These are phyloP conservation scores for Intubia oerlemansii DNA, from an alignment of 2,329 filamentous ascomycete genomes.

Conservation along the genomic window DNA sequence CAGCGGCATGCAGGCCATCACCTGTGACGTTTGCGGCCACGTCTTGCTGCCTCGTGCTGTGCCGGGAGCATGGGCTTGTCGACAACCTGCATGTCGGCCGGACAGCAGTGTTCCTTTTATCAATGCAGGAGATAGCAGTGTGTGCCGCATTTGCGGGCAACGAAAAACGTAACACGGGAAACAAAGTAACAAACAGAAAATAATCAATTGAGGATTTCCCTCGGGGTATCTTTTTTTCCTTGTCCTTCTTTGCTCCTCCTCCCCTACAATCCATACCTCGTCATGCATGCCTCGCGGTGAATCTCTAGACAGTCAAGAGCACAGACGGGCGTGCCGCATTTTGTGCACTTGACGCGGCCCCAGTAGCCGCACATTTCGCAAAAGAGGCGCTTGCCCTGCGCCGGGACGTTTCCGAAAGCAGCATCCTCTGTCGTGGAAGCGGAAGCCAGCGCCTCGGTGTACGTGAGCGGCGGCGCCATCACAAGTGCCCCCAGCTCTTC, in stretches of 20 bases:
- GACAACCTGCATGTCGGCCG: constrained; percentile 28
- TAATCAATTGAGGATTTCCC: too few relatives aligned
- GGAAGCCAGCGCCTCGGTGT: constrained; percentile 30
- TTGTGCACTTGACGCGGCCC: constrained; percentile 54
- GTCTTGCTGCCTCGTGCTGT: constrained; percentile 37
- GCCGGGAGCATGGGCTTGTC: constrained; percentile 43
- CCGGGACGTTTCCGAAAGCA: not conserved
- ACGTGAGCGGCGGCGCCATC: constrained; percentile 41
- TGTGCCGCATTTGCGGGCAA: constrained; percentile 48
- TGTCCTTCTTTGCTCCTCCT: too few relatives aligned
- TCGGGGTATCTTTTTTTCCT: too few relatives aligned
- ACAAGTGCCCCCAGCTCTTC: constrained; percentile 44
- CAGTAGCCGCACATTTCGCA: constrained; percentile 70
- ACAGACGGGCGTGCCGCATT: constrained; percentile 61
- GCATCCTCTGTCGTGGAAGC: too few relatives aligned
- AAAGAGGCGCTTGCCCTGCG: constrained; percentile 29
- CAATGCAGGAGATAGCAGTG: constrained; percentile 46
- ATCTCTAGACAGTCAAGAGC: constrained; percentile 52
- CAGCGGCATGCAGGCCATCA: constrained; percentile 32
- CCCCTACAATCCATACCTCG: constrained; percentile 31
- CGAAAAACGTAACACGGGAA: too few relatives aligned
- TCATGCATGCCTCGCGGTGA: constrained; percentile 52
- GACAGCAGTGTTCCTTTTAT: constrained; percentile 33
- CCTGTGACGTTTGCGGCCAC: constrained; percentile 49
- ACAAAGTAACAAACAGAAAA: too few relatives aligned